Percentiles rank a stretch among this genome's conserved stretches.
Evolutionary conservation across 768 basidiomycete species (phyloP).

Genomic region (Phaeotremella fagi): DNA sequence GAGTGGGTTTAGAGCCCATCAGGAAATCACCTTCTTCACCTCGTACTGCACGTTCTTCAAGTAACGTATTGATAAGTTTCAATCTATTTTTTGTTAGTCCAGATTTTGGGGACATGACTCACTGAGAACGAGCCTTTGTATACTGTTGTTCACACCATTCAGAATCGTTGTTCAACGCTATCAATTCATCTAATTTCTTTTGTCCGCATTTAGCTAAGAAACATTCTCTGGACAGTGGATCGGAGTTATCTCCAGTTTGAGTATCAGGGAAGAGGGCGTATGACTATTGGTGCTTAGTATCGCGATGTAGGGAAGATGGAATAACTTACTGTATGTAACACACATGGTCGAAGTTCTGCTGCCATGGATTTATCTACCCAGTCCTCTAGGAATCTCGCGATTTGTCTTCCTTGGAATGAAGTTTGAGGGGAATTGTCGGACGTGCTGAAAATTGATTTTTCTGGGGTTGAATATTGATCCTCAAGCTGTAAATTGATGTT

Average conservation of each 20-base stretch:
- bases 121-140: background rate
- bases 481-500: background rate
- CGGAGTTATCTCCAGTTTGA: background rate
- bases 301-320: too few relatives aligned
- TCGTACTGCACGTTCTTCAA: background rate
- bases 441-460: background rate
- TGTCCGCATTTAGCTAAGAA: slow-evolving; percentile 10
- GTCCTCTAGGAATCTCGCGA: slow-evolving; percentile 3
- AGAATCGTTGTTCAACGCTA: background rate
- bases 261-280: slow-evolving; percentile 3
- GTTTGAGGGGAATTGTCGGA: background rate
- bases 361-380: slow-evolving; percentile 9
- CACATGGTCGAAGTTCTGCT: slow-evolving; percentile 3
- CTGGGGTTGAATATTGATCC: background rate
- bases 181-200: slow-evolving; percentile 4
- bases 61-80: background rate
- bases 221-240: background rate
- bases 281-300: background rate
- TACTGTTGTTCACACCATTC: slow-evolving; percentile 4
- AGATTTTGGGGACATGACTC: background rate
- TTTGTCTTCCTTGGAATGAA: background rate
- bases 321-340: slow-evolving; percentile 7
- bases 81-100: too few relatives aligned
- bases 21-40: slow-evolving; percentile 4
- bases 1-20: slow-evolving; percentile 1